These are phyloP conservation scores for Tetrahymena borealis DNA, from an alignment of 73 alveolate species.

Conservation along the genomic window DNA sequence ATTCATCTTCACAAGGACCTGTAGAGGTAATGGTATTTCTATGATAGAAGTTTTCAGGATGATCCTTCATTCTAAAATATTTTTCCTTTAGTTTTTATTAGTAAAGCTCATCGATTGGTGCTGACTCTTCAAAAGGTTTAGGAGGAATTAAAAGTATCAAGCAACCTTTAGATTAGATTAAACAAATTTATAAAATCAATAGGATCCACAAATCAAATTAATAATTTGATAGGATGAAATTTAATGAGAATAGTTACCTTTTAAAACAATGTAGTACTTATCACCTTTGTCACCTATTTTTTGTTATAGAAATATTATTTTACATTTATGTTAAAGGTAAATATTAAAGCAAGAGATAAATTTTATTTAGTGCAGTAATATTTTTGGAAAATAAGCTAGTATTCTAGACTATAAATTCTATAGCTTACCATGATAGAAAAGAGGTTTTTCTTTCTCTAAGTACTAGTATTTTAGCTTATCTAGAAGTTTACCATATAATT, in stretches of 20 bases:
- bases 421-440: slow-evolving; percentile 1
- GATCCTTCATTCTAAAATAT: background rate
- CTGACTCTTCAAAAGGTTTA: background rate
- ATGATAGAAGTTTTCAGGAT: background rate
- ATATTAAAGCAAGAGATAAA: background rate
- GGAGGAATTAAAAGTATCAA: background rate
- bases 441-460: background rate
- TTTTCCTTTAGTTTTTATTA: background rate
- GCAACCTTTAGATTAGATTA: background rate
- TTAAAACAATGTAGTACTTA: background rate
- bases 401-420: no score
- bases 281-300: background rate
- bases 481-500: background rate
- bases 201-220: background rate
- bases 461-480: background rate
- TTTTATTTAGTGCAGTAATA: background rate
- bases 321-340: background rate
- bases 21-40: no score
- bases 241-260: no score
- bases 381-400: no score
- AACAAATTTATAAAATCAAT: background rate
- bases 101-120: background rate
- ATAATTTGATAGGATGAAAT: background rate
- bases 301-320: background rate
- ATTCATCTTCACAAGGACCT: background rate